Conservation (phyloP, 176 grass and related monocot genomes). For the Hyparrhenia diplandra region DNA sequence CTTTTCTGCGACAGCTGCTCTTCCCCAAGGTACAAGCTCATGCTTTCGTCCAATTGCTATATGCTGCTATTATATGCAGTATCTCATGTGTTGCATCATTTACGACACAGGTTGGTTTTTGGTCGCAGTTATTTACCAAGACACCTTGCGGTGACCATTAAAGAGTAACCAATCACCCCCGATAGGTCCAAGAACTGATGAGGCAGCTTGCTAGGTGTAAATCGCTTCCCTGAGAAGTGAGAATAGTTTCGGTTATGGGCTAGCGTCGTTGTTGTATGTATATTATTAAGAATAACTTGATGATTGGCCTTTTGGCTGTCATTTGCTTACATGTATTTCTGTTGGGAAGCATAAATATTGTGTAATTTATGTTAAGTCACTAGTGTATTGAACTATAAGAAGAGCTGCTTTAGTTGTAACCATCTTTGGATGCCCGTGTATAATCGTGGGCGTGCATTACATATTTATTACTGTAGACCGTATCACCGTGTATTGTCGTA, state of each 20-base stretch:
- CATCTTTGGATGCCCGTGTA: no score
- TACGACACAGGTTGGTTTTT: slow-evolving; percentile 1
- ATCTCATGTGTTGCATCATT: neutral
- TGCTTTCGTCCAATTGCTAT: neutral
- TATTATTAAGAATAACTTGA: slow-evolving; percentile 42
- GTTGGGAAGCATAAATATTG: slow-evolving; percentile 27
- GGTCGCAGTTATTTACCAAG: neutral
- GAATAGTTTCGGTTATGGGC: slow-evolving; percentile 22
- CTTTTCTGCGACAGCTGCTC: slow-evolving; percentile 3
- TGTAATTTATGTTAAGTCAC: slow-evolving; percentile 10
- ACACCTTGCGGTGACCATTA: neutral
- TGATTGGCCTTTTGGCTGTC: slow-evolving; percentile 25
- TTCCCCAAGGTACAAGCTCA: slow-evolving; percentile 5
- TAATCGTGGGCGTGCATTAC: no score
- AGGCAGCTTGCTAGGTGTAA: slow-evolving; percentile 39
- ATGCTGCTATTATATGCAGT: neutral
- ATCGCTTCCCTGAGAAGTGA: slow-evolving; percentile 35
- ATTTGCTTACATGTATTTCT: slow-evolving; percentile 34
- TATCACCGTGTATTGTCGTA: no score
- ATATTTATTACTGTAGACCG: no score
- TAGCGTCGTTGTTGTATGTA: slow-evolving; percentile 31
- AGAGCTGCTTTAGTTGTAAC: neutral
- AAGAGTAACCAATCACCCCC: slow-evolving; percentile 21
- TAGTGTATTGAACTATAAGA: neutral
- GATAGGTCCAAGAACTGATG: slow-evolving; percentile 31